Base-by-base conservation (phyloP, 345 rosid species). In the Eucalyptus cloeziana region DNA sequence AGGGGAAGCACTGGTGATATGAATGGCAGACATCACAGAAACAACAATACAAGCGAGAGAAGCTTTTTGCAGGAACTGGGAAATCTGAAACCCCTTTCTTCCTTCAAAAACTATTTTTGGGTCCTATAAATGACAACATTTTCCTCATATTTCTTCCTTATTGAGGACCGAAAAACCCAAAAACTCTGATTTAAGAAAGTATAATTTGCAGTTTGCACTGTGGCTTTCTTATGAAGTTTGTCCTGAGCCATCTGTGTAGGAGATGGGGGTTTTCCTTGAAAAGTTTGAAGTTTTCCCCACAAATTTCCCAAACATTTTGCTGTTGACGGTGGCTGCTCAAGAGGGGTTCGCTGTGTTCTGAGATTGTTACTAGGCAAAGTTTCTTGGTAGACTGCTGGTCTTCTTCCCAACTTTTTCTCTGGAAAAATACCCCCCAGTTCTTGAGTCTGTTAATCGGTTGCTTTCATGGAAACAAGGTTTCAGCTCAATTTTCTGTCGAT, bases 1-100 rank as follows among this genome's bases (percentile, higher is more conserved):
- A 98, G 49, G 99, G 96, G 91, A 96, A 97, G 96, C 99, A 95
- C 89, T 95, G 98, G 98, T 98, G 96, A 95, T 87, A 62, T 33
- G 87, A 51, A 86, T 31, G 47, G 60, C 87, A 31, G 60, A 86
- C 64, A 86, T 54, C 60, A 51, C 87, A 37, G 67, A 21, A 60
- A 25, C 60, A 33, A 86, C 60, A 49, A 47, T 49, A 52, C 56
- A 86, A 86, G 62, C 56, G 64, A 60, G 87, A 31, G 67, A 50
- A 37, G 87, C 40, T 52, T 86, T 86, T 47, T 47, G 87, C 54
- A 31, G 87, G 87, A 76, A 76, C 85, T 76, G 85, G 83, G 85
- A 76, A 76, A 76, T 76, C 85, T 25, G 45, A 76, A 76, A 76
- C 85, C 85, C 85, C 30, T 76, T 37, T 37, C 83, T 76, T 76